Conservation (phyloP, 2,329 filamentous ascomycete species). For the Pseudopithomyces maydicus region DNA sequence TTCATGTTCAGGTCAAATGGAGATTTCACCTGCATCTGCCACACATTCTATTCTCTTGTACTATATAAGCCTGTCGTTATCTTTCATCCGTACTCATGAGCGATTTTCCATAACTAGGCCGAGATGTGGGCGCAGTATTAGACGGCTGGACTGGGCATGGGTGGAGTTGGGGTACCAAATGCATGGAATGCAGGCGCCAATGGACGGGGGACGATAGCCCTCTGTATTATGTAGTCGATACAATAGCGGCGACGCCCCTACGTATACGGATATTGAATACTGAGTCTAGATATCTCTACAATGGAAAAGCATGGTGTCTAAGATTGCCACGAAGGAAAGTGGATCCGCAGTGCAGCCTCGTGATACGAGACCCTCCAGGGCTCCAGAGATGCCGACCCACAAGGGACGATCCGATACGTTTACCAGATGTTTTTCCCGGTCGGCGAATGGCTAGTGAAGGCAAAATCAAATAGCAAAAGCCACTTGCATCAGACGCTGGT, state of each 20-base stretch:
- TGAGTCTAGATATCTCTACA: too few species aligned
- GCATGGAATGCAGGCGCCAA: neutral
- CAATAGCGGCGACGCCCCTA: neutral
- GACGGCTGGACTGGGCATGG: conserved; percentile 1
- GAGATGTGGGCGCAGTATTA: neutral
- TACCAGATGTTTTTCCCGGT: neutral
- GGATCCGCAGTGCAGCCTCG: too few species aligned
- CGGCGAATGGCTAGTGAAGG: neutral
- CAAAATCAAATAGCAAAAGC: neutral
- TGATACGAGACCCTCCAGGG: too few species aligned
- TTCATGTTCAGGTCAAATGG: conserved; percentile 1
- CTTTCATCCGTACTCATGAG: neutral
- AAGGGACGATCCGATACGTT: neutral
- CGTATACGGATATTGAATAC: neutral
- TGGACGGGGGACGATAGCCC: conserved; percentile 3
- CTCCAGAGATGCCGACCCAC: too few species aligned
- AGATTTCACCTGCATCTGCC: conserved; percentile 1
- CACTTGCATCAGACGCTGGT: neutral
- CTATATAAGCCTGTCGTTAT: neutral
- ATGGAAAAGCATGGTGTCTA: too few species aligned
- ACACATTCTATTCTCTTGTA: conserved; percentile 2
- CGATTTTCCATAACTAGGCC: neutral
- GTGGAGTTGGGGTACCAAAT: neutral
- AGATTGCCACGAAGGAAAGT: too few species aligned
- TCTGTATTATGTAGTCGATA: neutral